A percentile compares a stretch with the other conserved stretches of the same genome.
Evolutionary conservation across 2,329 filamentous ascomycete genomes (phyloP).

Genomic region (Hypoxylon sp.): DNA sequence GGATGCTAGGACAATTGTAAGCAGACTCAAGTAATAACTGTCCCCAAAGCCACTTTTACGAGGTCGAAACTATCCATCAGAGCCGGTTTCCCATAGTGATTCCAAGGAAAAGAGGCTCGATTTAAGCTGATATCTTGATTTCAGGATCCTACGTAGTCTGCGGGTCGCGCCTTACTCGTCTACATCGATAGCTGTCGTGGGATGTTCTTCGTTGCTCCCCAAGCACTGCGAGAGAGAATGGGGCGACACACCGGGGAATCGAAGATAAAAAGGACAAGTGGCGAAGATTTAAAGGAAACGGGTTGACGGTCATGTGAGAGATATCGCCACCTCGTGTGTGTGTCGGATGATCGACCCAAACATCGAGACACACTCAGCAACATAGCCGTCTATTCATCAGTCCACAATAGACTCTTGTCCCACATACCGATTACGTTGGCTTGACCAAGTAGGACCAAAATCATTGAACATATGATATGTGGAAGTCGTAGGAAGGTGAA

Average conservation of each 20-base stretch:
- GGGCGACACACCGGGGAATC: not conserved
- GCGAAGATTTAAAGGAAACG: conserved; percentile 3
- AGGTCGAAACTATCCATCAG: too few relatives aligned
- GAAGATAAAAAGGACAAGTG: not conserved
- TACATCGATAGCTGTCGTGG: not conserved
- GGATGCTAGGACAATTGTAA: not conserved
- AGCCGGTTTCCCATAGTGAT: too few relatives aligned
- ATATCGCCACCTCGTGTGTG: conserved; percentile 5
- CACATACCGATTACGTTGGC: not conserved
- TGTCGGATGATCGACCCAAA: not conserved
- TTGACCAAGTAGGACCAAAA: not conserved
- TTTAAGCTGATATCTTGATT: not conserved
- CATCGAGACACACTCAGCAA: not conserved
- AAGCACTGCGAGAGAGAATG: not conserved
- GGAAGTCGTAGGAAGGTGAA: not conserved
- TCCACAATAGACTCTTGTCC: not conserved
- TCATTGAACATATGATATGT: too few relatives aligned
- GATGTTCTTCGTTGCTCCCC: not conserved
- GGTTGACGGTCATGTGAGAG: not conserved
- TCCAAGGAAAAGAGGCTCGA: too few relatives aligned
- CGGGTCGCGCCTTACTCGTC: not conserved
- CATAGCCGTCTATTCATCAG: not conserved
- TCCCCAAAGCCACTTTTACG: too few relatives aligned
- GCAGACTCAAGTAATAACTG: not conserved
- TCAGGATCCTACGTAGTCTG: not conserved